Base-by-base conservation (phyloP, 2,329 filamentous ascomycete genomes). In the Aspergillus brasiliensis region DNA sequence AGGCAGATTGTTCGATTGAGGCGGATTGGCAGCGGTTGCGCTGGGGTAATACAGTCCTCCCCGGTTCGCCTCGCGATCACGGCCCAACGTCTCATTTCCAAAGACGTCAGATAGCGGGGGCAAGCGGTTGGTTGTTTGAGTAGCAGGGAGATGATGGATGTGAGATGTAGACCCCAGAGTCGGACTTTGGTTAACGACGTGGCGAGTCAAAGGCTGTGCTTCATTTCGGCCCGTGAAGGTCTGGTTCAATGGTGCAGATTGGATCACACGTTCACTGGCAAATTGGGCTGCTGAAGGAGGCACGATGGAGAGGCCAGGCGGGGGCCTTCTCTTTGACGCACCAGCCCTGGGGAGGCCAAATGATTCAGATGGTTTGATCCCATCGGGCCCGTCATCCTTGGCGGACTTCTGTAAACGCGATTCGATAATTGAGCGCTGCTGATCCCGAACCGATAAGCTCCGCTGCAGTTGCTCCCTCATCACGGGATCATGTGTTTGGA, bases 21-120 rank as follows among this genome's bases (percentile, higher is more conserved):
- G 86, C 65, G 76, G 90, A 79, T 82, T 88, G 77, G 75, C 88
- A 63, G 74, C 91, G 78, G 70, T 85, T 79, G 78, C 88, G 82
- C 66, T 86, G 77, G 67, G 86, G 81, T 67, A 79, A 42, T 71
- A 71, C 27, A 70, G 68, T 17, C 70, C 70, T 17, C 70, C 70
- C 52, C 71, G 75, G 62, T 66, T 74, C 53, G 58, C 69, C 62
- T 73, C 75, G 53, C 70, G 73, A 56, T 74, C 78, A 57, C 64
- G 72, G 11, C 82, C 82, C 38, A 96, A 82, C 34, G 88, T 84
- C 70, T 96, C 91, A 17, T 83, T 81, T 25, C 91, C 91, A 71
- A 99, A 97, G 13, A 99, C 95, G 72, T 98, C 95, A 38, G 91
- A 89, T 59, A 99, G 95, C 2, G 95, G 94, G 2, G 95, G 95